phyloP scores from a whole-genome alignment of 2,329 filamentous ascomycete genomes.

The Aspergillus costaricaensis region DNA sequence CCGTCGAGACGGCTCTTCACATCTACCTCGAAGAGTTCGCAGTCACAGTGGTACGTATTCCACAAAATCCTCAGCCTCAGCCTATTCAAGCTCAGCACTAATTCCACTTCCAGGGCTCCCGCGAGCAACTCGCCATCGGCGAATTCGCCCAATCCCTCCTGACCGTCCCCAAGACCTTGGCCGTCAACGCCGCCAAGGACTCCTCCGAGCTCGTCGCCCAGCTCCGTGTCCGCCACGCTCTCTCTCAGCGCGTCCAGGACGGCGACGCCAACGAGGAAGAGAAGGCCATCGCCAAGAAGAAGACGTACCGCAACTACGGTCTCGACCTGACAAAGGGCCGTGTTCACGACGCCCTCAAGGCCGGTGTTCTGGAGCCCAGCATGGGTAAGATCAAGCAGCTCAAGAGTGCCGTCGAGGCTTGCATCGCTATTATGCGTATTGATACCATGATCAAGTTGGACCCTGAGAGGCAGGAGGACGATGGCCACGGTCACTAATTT shows the following conservation, averaged over 20 bases:
- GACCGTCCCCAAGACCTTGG: slow-evolving; percentile 91
- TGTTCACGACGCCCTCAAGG: slow-evolving; percentile 90
- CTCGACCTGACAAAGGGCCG: slow-evolving; percentile 86
- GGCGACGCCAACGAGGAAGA: slow-evolving; percentile 77
- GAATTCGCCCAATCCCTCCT: slow-evolving; percentile 96
- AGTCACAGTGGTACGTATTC: slow-evolving; percentile 74
- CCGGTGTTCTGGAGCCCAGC: slow-evolving; percentile 91
- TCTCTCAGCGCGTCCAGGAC: slow-evolving; percentile 88
- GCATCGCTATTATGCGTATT: slow-evolving; percentile 98
- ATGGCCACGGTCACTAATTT: slow-evolving; percentile 78
- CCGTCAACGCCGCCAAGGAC: slow-evolving; percentile 96
- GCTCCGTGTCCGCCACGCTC: slow-evolving; percentile 87
- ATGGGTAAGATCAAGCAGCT: slow-evolving; percentile 98
- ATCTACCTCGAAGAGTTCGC: slow-evolving; percentile 99
- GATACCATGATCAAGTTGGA: slow-evolving; percentile 98
- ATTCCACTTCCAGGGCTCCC: slow-evolving; percentile 62
- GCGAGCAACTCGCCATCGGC: slow-evolving; percentile 95
- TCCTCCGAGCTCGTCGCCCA: slow-evolving; percentile 93
- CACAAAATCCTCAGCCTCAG: not conserved
- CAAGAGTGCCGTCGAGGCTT: slow-evolving; percentile 97
- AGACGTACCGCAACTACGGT: slow-evolving; percentile 98
- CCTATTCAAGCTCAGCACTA: not conserved
- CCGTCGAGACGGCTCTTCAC: slow-evolving; percentile 97
- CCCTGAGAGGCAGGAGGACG: slow-evolving; percentile 79
- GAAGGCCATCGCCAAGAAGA: slow-evolving; percentile 86